These are phyloP conservation scores for Chalciporus sp. DNA, from an alignment of 1,284 basidiomycete species.

Conservation along the genomic window DNA sequence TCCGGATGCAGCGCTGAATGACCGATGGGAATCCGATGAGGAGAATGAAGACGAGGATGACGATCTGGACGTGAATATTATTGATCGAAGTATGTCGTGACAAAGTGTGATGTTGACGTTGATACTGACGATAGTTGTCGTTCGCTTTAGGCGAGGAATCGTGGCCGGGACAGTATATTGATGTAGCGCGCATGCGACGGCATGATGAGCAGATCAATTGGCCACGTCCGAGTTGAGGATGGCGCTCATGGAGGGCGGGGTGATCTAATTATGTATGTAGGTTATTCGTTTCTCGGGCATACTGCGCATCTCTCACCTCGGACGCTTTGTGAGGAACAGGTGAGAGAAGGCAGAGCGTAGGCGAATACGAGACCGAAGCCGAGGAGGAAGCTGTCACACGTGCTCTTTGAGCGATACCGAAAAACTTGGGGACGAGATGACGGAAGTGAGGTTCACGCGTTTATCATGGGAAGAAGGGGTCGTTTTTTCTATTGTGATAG, in stretches of 20 bases:
- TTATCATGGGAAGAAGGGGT: conserved; percentile 8
- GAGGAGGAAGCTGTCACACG: neutral
- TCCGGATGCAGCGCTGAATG: conserved; percentile 52
- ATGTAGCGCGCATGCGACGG: conserved; percentile 58
- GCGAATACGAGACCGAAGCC: neutral
- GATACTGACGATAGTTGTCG: conserved; percentile 7
- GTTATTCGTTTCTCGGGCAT: neutral
- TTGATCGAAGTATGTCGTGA: conserved; percentile 62
- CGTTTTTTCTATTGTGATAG: conserved; percentile 9
- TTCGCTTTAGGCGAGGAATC: conserved; percentile 53
- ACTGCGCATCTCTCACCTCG: neutral
- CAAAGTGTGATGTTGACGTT: conserved; percentile 4
- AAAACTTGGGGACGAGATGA: neutral
- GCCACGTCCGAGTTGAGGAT: conserved; percentile 54
- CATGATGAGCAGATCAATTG: conserved; percentile 59
- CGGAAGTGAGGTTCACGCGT: neutral
- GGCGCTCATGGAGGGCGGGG: conserved; percentile 19
- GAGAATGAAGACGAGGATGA: conserved; percentile 61
- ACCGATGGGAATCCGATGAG: conserved; percentile 61
- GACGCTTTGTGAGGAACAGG: neutral
- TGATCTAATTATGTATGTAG: neutral
- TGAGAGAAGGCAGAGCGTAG: neutral
- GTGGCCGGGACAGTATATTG: conserved; percentile 73
- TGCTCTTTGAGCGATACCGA: neutral
- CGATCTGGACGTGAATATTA: conserved; percentile 55